phyloP scores from a whole-genome alignment of 1,284 basidiomycete genomes.

The Ganoderma boninense region DNA sequence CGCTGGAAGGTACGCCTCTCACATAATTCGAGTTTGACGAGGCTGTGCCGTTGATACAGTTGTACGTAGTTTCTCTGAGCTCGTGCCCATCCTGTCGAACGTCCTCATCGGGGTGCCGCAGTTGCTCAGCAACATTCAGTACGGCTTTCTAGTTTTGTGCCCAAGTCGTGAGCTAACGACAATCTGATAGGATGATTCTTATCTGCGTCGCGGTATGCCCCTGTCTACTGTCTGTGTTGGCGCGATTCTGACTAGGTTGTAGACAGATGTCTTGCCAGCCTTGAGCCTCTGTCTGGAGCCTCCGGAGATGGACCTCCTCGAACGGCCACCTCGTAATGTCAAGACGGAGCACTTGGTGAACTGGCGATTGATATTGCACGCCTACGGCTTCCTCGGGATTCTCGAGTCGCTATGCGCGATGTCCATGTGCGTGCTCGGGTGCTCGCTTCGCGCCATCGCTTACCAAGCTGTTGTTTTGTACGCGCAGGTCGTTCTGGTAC shows the following conservation, averaged over 20 bases:
- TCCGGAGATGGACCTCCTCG: conserved; percentile 58
- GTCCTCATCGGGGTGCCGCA: conserved; percentile 54
- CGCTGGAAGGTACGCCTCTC: conserved; percentile 48
- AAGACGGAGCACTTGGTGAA: conserved; percentile 59
- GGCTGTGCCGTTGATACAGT: background rate
- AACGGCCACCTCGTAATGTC: conserved; percentile 67
- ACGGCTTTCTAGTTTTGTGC: conserved; percentile 12
- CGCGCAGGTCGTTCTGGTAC: conserved; percentile 57
- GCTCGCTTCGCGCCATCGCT: conserved; percentile 7
- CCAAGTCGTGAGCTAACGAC: background rate
- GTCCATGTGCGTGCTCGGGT: conserved; percentile 50
- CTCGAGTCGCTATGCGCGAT: conserved; percentile 59
- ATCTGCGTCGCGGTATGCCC: conserved; percentile 56
- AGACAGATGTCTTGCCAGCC: conserved; percentile 56
- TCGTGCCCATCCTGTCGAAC: conserved; percentile 70
- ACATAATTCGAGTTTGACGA: too few relatives aligned
- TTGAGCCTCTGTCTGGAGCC: conserved; percentile 57
- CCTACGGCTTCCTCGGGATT: conserved; percentile 70
- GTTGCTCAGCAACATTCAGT: conserved; percentile 58
- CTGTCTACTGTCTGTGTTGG: background rate
- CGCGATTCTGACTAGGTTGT: conserved; percentile 21
- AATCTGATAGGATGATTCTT: conserved; percentile 52
- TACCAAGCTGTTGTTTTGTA: background rate
- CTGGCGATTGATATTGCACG: conserved; percentile 60
- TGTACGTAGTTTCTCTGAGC: conserved; percentile 67